Evolutionary conservation across 768 basidiomycete genomes (phyloP), one percentile per base, ranked within the genome.

Genomic region (Kwoniella sp.): DNA sequence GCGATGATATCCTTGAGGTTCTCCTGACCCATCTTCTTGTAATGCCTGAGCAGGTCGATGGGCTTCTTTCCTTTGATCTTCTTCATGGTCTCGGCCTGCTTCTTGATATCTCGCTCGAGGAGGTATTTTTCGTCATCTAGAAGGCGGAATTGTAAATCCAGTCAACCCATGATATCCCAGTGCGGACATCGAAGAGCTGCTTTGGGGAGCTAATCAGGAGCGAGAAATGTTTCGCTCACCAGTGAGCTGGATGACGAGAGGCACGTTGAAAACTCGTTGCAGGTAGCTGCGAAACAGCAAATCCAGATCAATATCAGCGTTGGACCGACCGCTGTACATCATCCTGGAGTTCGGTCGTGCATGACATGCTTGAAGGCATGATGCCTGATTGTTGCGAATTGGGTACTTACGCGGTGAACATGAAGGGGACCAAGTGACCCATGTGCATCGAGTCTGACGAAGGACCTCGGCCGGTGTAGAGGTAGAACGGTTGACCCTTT

Each of bases 1-100:
- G 96, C 93, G 72, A 99, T 97, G 75, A 98, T 95, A 80, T 98
- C 95, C 70, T 86, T 87, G n/a, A 93, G 90, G 76, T 98, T 99
- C 76, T 87, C 86, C 62, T 86, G 85, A 8, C 92, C 86, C 78
- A 93, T 98, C 25, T 84, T 83, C 28, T 84, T 83, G 76, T 87
- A 87, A 23, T 90, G 90, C 78, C 97, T 89, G 70, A 97, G 92
- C 37, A 91, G 85, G 79, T 74, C 74, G 20, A 78, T 54, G 34
- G 74, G 74, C 58, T 75, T 75, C 65, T 73, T 73, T 17, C 59
- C 67, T 59, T 75, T 73, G 72, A 71, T 66, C 65, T 73, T 76
- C 61, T 76, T 76, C 66, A 69, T 60, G 52, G 68, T 57, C 30
- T 73, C 74, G 23, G 72, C 72, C 64, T 78, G 76, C 30, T 78